These are phyloP conservation scores for Gossypium schwendimanii DNA, from an alignment of 441 rosid species.

Conservation along the genomic window DNA sequence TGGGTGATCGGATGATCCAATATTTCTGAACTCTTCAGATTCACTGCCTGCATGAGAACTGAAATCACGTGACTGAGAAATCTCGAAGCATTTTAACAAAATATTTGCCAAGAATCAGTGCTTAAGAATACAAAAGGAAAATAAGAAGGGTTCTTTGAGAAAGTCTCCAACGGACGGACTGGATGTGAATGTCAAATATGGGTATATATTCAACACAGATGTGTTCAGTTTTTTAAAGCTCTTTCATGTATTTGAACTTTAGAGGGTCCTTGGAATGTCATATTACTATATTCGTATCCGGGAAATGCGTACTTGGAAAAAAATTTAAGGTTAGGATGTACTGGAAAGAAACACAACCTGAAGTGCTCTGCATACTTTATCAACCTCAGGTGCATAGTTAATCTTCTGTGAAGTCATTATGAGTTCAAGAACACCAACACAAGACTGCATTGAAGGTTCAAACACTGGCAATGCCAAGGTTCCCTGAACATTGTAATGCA, in stretches of 20 bases:
- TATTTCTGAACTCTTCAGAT: slow-evolving; percentile 75
- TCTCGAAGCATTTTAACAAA: slow-evolving; percentile 8
- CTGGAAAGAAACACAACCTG: slow-evolving; percentile 54
- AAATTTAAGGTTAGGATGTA: background rate
- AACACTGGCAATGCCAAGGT: slow-evolving; percentile 89
- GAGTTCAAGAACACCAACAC: slow-evolving; percentile 88
- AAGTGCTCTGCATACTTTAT: slow-evolving; percentile 95
- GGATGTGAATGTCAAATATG: background rate
- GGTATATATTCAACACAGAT: background rate
- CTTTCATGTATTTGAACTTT: background rate
- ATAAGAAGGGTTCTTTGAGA: background rate
- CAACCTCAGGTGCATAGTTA: slow-evolving; percentile 87
- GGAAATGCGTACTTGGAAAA: background rate
- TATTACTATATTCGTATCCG: background rate
- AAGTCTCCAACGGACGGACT: background rate
- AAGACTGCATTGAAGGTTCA: slow-evolving; percentile 65
- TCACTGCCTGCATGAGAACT: slow-evolving; percentile 71
- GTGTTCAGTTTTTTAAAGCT: background rate
- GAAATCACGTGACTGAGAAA: slow-evolving; percentile 29
- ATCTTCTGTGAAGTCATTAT: slow-evolving; percentile 81
- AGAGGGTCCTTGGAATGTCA: background rate
- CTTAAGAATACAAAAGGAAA: background rate
- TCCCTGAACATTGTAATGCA: slow-evolving; percentile 63
- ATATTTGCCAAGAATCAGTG: background rate
- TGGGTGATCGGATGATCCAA: slow-evolving; percentile 58